Evolutionary conservation across 139 green algal genomes (phyloP).

Genomic region (Nannochloris sp.): DNA sequence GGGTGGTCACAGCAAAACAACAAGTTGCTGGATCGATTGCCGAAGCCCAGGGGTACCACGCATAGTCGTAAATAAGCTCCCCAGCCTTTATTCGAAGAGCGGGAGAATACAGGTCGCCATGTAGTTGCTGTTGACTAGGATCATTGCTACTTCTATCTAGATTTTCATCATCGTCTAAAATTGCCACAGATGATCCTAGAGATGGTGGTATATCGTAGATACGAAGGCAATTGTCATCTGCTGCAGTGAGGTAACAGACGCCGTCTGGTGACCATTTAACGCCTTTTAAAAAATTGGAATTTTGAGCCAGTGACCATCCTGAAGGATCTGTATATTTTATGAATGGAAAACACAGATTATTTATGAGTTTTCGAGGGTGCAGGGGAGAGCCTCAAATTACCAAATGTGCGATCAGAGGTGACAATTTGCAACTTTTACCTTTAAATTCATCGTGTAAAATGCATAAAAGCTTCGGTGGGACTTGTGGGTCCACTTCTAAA

Average conservation of each 20-base stretch:
- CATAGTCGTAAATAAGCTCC: conserved; percentile 75
- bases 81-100: conserved; percentile 51
- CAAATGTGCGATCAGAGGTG: too few relatives aligned
- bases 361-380: too few relatives aligned
- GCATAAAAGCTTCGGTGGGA: too few relatives aligned
- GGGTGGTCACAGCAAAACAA: conserved; percentile 64
- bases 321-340: too few relatives aligned
- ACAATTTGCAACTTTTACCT: too few relatives aligned
- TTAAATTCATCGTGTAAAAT: too few relatives aligned
- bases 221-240: conserved; percentile 63
- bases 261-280: conserved; percentile 77
- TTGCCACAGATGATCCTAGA: too few relatives aligned
- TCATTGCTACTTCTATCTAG: background rate
- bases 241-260: conserved; percentile 62
- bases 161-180: background rate
- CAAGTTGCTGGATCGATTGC: conserved; percentile 54
- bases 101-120: too few relatives aligned
- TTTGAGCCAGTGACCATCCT: too few relatives aligned
- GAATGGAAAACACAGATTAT: too few relatives aligned
- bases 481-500: too few relatives aligned
- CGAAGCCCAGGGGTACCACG: conserved; percentile 59
- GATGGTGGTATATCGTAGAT: conserved; percentile 62
- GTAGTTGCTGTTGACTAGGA: background rate
- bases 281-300: conserved; percentile 75
- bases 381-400: too few relatives aligned